phyloP scores from a whole-genome alignment of 495 filamentous ascomycete species.

The Terfezia claveryi region DNA sequence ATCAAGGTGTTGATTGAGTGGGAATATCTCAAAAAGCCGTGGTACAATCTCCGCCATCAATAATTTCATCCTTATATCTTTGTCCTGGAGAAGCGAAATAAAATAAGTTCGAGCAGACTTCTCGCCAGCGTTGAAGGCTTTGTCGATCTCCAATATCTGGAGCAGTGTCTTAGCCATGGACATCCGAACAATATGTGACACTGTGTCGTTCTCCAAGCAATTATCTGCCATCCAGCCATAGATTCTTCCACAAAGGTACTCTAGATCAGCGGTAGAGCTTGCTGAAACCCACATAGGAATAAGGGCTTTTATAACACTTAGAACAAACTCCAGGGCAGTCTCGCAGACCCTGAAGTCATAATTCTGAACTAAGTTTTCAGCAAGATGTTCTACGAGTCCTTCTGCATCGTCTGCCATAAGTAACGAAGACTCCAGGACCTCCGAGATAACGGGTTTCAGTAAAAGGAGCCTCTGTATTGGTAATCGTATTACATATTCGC shows the following conservation, averaged over 20 bases:
- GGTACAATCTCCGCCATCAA: conserved; percentile 44
- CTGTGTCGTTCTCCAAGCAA: conserved; percentile 36
- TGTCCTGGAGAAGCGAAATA: conserved; percentile 43
- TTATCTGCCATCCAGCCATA: conserved; percentile 56
- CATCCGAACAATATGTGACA: conserved; percentile 46
- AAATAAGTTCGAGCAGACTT: conserved; percentile 54
- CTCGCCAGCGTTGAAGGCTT: conserved; percentile 16
- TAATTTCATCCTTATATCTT: conserved; percentile 53
- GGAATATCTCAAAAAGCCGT: conserved; percentile 37
- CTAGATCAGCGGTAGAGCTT: conserved; percentile 30
- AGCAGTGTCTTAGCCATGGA: conserved; percentile 44
- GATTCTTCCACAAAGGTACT: conserved; percentile 42
- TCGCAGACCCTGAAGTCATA: conserved; percentile 57
- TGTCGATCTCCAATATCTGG: conserved; percentile 37
- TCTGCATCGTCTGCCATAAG: conserved; percentile 23
- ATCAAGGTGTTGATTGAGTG: conserved; percentile 44
- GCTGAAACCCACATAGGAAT: conserved; percentile 42
- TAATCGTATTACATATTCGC: conserved; percentile 6
- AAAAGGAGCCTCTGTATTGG: conserved; percentile 13
- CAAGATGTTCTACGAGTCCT: conserved; percentile 31
- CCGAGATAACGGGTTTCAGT: conserved; percentile 9
- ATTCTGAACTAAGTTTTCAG: conserved; percentile 35
- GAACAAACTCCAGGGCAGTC: conserved; percentile 41
- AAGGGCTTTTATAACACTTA: conserved; percentile 44
- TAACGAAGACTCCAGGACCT: conserved; percentile 20